Percentiles rank a stretch among this genome's conserved stretches.
Conservation (phyloP, 495 filamentous ascomycete species). For the Daldinia decipiens region DNA sequence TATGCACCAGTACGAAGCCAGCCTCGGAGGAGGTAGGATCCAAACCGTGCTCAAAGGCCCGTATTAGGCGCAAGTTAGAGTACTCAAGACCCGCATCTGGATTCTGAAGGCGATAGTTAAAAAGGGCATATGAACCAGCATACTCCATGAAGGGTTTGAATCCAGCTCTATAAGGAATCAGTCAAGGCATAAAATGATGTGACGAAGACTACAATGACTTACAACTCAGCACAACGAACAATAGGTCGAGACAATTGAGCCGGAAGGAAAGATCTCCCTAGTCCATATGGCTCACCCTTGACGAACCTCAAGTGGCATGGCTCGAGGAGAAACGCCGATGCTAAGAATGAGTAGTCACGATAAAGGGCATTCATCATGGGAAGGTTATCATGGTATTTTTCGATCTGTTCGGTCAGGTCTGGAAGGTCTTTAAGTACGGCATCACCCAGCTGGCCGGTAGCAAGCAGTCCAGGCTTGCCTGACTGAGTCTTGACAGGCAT, state of each 20-base stretch:
- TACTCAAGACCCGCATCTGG: conserved; percentile 73
- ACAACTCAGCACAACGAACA: conserved; percentile 81
- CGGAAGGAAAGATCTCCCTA: conserved; percentile 77
- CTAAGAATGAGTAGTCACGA: conserved; percentile 88
- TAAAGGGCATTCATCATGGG: conserved; percentile 84
- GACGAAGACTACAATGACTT: conserved; percentile 48
- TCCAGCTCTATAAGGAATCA: conserved; percentile 56
- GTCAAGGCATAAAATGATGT: conserved; percentile 13
- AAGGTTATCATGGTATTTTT: conserved; percentile 74
- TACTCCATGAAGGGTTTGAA: conserved; percentile 96
- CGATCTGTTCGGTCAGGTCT: conserved; percentile 75
- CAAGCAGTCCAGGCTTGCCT: conserved; percentile 80
- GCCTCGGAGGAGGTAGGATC: conserved; percentile 90
- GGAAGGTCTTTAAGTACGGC: conserved; percentile 72
- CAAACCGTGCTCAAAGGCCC: conserved; percentile 87
- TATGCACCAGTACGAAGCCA: conserved; percentile 85
- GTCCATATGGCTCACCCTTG: conserved; percentile 74
- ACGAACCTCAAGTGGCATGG: conserved; percentile 84
- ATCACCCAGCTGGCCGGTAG: conserved; percentile 74
- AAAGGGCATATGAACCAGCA: conserved; percentile 88
- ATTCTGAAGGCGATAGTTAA: conserved; percentile 82
- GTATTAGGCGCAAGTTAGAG: conserved; percentile 82
- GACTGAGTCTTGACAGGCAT: conserved; percentile 77
- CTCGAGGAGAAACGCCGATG: conserved; percentile 89
- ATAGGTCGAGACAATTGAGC: conserved; percentile 77